phyloP scores from a whole-genome alignment of 73 alveolate species.

The Strombidium stylifer region DNA sequence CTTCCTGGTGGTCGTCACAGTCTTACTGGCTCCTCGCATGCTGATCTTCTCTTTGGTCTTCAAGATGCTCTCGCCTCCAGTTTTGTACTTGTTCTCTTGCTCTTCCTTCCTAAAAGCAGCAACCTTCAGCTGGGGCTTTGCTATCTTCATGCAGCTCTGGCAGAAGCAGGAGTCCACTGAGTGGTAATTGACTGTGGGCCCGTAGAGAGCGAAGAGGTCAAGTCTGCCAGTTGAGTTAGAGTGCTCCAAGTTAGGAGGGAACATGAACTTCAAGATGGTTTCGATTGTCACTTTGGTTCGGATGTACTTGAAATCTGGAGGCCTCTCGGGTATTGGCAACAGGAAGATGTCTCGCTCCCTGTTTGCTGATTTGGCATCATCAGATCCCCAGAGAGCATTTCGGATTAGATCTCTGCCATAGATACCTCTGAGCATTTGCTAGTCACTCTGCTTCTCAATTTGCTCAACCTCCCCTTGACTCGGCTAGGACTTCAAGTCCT shows the following conservation, averaged over 20 bases:
- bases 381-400: conserved; percentile 92
- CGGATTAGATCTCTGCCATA: conserved; percentile 83
- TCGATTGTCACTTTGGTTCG: conserved; percentile 79
- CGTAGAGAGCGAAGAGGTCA: conserved; percentile 91
- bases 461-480: too few relatives aligned
- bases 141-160: conserved; percentile 66
- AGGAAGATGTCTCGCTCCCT: conserved; percentile 93
- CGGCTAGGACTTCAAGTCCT: too few relatives aligned
- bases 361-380: conserved; percentile 88
- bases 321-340: conserved; percentile 90
- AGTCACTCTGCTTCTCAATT: too few relatives aligned
- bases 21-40: too few relatives aligned
- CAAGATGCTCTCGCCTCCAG: conserved; percentile 1
- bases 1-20: too few relatives aligned
- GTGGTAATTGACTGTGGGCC: conserved; percentile 91
- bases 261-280: conserved; percentile 82
- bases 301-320: conserved; percentile 90
- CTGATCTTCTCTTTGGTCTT: conserved; percentile 14
- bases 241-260: conserved; percentile 96
- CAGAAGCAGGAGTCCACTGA: conserved; percentile 91
- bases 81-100: conserved; percentile 63
- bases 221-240: conserved; percentile 91
- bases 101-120: conserved; percentile 43
- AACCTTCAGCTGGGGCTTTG: conserved; percentile 70
- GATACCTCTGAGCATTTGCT: conserved; percentile 80